Evolutionary conservation across 768 basidiomycete species (phyloP).

Genomic region (Collybiopsis luxurians): DNA sequence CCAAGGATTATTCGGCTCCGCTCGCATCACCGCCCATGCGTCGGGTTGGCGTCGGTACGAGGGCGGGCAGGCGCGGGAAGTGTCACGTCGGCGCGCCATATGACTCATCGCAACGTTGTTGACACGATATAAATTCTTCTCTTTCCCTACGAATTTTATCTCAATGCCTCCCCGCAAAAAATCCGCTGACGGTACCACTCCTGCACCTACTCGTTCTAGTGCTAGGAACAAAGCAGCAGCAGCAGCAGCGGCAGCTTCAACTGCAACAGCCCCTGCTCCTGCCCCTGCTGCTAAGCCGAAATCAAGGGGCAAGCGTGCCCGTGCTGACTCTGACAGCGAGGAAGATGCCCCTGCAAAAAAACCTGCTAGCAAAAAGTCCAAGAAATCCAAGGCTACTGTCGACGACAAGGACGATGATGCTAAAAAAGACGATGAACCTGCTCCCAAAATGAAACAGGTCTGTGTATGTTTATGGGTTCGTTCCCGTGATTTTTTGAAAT

Average conservation of each 20-base stretch:
- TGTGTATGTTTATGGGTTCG: neutral
- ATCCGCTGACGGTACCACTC: slow-evolving; percentile 24
- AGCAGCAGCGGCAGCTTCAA: slow-evolving; percentile 18
- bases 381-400: slow-evolving; percentile 18
- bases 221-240: slow-evolving; percentile 30
- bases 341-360: slow-evolving; percentile 8
- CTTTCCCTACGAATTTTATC: no score
- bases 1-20: no score
- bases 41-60: no score
- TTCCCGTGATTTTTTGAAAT: neutral
- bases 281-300: slow-evolving; percentile 21
- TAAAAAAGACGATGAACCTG: slow-evolving; percentile 28
- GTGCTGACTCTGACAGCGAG: slow-evolving; percentile 16
- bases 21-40: no score
- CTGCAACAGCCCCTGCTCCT: slow-evolving; percentile 21
- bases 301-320: slow-evolving; percentile 31
- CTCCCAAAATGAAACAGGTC: slow-evolving; percentile 40
- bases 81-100: neutral
- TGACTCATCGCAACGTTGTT: neutral
- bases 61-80: neutral
- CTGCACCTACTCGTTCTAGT: slow-evolving; percentile 35
- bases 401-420: slow-evolving; percentile 15
- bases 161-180: slow-evolving; percentile 49
- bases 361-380: slow-evolving; percentile 9
- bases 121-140: neutral